Evolutionary conservation across 352 stramenopile species (phyloP).

Genomic region (Plasmopara halstedii): DNA sequence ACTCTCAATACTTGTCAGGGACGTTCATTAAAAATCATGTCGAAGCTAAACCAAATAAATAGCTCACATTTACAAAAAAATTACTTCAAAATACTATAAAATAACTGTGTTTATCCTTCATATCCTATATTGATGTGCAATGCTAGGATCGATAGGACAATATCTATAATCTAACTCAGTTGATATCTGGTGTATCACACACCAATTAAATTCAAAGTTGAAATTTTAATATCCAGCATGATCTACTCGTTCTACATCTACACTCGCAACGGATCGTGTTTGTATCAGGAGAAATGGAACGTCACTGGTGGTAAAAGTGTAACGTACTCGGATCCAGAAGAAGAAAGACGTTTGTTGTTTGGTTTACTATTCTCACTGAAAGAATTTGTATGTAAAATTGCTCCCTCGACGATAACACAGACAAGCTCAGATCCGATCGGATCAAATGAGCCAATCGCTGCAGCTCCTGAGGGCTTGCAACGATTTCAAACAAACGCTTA

Average conservation of each 20-base stretch:
- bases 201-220: too few species aligned
- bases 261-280: constrained; percentile 78
- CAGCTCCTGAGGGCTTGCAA: constrained; percentile 47
- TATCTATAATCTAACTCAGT: too few species aligned
- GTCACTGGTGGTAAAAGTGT: constrained; percentile 44
- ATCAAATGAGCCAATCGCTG: constrained; percentile 7
- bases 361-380: constrained; percentile 90
- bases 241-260: constrained; percentile 93
- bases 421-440: constrained; percentile 11
- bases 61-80: too few species aligned
- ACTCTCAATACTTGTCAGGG: too few species aligned
- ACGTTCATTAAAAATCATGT: too few species aligned
- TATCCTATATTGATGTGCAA: too few species aligned
- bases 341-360: constrained; percentile 89
- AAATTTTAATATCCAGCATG: too few species aligned
- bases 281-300: constrained; percentile 90
- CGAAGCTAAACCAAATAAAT: too few species aligned
- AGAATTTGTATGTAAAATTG: constrained; percentile 79
- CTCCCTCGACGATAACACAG: constrained; percentile 27
- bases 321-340: constrained; percentile 74
- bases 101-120: too few species aligned
- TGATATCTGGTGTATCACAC: too few species aligned
- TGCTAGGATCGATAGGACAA: too few species aligned
- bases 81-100: too few species aligned
- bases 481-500: constrained; percentile 85